These are phyloP conservation scores for Diaporthe sp. DNA, from an alignment of 2,329 filamentous ascomycete genomes.

Conservation along the genomic window DNA sequence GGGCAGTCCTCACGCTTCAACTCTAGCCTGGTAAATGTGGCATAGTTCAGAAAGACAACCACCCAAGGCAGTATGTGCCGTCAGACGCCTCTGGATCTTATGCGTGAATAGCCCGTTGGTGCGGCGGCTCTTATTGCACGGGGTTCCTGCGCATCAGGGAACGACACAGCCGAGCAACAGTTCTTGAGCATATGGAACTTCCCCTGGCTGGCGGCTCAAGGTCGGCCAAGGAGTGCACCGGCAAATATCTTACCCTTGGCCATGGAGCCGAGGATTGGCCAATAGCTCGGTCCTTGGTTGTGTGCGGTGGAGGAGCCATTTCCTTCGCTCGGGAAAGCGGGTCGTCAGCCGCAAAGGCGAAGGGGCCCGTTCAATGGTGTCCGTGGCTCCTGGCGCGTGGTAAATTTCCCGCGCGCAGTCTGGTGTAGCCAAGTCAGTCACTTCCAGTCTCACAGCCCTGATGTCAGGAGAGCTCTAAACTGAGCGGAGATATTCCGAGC, in stretches of 20 bases:
- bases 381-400: neutral
- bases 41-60: no score
- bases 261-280: no score
- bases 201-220: neutral
- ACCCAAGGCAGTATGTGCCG: neutral
- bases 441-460: conserved; percentile 14
- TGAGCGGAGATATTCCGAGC: conserved; percentile 17
- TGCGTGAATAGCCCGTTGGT: neutral
- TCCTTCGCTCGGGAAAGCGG: neutral
- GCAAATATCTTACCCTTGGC: neutral
- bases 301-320: neutral
- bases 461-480: conserved; percentile 1
- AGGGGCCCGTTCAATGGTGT: neutral
- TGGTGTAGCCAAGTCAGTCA: conserved; percentile 14
- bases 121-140: neutral
- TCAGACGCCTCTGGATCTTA: no score
- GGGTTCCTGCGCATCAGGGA: neutral
- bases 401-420: neutral
- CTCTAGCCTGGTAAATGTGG: neutral
- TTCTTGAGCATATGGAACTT: neutral
- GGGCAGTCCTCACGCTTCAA: neutral
- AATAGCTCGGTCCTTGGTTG: neutral
- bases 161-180: neutral
- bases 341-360: neutral
- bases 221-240: neutral